These are phyloP conservation scores for Ceratobasidium sp. DNA, from an alignment of 1,284 basidiomycete species.

Conservation along the genomic window DNA sequence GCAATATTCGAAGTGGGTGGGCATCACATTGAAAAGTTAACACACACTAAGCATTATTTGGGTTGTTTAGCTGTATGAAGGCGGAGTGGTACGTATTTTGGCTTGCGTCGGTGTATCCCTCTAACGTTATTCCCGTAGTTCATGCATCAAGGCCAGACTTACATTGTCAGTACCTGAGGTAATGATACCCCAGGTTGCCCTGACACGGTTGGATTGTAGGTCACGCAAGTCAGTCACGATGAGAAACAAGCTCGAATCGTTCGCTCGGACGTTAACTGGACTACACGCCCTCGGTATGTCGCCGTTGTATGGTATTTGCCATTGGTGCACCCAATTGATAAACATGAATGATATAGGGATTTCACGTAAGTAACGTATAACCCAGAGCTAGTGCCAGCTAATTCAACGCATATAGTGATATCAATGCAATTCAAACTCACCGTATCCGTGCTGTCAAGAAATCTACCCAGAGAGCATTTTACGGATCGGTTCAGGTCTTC, in stretches of 20 bases:
- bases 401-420: constrained; percentile 58
- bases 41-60: neutral
- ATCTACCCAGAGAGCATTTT: constrained; percentile 67
- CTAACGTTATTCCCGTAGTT: constrained; percentile 56
- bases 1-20: constrained; percentile 85
- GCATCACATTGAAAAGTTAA: constrained; percentile 45
- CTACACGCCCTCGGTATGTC: constrained; percentile 72
- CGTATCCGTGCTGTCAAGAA: constrained; percentile 73
- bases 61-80: constrained; percentile 52
- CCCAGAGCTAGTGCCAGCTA: neutral
- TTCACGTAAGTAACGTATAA: constrained; percentile 61
- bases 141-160: constrained; percentile 80
- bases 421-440: constrained; percentile 78
- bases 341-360: constrained; percentile 57
- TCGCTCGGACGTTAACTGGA: constrained; percentile 80
- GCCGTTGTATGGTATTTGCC: neutral
- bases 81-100: constrained; percentile 51
- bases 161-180: constrained; percentile 65
- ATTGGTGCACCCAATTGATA: constrained; percentile 7
- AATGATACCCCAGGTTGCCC: no score
- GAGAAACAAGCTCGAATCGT: constrained; percentile 72
- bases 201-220: no score
- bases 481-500: constrained; percentile 75
- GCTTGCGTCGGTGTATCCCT: neutral
- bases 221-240: constrained; percentile 83